These are phyloP conservation scores for Rhizopogon salebrosus DNA, from an alignment of 768 basidiomycete species.

Conservation along the genomic window DNA sequence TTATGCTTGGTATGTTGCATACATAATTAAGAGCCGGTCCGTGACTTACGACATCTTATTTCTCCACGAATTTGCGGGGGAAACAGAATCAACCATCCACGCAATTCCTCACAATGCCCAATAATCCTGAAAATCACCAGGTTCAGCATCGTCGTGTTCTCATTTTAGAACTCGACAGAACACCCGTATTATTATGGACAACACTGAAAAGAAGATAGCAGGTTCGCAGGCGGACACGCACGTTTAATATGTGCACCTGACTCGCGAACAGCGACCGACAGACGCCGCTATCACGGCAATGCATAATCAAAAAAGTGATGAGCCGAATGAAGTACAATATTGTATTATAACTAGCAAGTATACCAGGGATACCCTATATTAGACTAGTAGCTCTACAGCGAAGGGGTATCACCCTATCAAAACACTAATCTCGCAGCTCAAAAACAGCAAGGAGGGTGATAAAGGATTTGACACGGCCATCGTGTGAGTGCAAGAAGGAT, in stretches of 20 bases:
- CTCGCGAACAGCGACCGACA: constrained; percentile 3
- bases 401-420: constrained; percentile 28
- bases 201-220: background rate
- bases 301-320: background rate
- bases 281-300: background rate
- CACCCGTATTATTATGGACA: no score
- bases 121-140: background rate
- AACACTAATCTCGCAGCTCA: constrained; percentile 12
- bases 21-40: constrained; percentile 7
- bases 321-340: constrained; percentile 11
- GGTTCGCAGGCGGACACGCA: background rate
- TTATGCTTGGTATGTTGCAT: constrained; percentile 4
- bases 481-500: background rate
- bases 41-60: constrained; percentile 7
- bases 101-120: background rate
- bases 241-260: background rate
- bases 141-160: no score
- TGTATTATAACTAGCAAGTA: constrained; percentile 23
- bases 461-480: background rate
- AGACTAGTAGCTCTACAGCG: no score
- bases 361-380: constrained; percentile 21
- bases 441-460: constrained; percentile 20
- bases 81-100: background rate
- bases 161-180: no score
- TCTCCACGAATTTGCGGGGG: constrained; percentile 7